A percentile compares a stretch with the other conserved stretches of the same genome.
phyloP scores from a whole-genome alignment of 768 basidiomycete species.

The Scleroderma bovista region DNA sequence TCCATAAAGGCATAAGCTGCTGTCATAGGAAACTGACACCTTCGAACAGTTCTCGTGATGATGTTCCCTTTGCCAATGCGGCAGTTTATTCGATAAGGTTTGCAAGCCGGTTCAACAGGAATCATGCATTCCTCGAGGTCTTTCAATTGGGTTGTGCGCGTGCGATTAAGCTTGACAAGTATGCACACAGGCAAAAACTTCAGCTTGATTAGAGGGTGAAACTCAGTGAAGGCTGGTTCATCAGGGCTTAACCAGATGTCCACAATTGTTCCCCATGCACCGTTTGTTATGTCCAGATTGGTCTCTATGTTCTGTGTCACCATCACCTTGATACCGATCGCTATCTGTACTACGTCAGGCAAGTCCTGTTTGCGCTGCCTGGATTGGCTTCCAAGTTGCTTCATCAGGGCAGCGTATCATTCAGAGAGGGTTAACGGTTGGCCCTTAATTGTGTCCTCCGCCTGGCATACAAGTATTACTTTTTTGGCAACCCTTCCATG shows the following conservation, averaged over 20 bases:
- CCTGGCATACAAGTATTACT: no score
- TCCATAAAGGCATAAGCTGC: constrained; percentile 39
- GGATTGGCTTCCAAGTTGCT: no score
- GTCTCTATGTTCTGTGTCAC: no score
- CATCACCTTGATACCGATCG: no score
- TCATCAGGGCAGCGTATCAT: no score
- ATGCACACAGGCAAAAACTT: constrained; percentile 25
- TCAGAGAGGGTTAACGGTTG: no score
- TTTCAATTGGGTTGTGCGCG: constrained; percentile 15
- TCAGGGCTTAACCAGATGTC: constrained; percentile 30
- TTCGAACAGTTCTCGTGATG: no score
- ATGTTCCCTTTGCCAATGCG: constrained; percentile 4
- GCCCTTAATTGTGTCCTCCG: no score
- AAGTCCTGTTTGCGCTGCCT: no score
- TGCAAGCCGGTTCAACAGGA: constrained; percentile 23
- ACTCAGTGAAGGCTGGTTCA: constrained; percentile 15
- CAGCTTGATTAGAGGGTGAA: constrained; percentile 14
- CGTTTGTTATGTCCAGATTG: constrained; percentile 37
- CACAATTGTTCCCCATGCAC: constrained; percentile 29
- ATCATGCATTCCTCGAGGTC: constrained; percentile 28
- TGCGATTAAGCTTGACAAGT: constrained; percentile 27
- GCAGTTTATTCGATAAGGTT: constrained; percentile 11
- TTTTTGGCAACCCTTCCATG: no score
- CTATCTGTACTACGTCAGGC: no score
- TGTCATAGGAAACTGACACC: constrained; percentile 31